Evolutionary conservation across 805 yeast species (phyloP), one percentile per base, ranked within the genome.

Genomic region (Sungouiella thailandica): DNA sequence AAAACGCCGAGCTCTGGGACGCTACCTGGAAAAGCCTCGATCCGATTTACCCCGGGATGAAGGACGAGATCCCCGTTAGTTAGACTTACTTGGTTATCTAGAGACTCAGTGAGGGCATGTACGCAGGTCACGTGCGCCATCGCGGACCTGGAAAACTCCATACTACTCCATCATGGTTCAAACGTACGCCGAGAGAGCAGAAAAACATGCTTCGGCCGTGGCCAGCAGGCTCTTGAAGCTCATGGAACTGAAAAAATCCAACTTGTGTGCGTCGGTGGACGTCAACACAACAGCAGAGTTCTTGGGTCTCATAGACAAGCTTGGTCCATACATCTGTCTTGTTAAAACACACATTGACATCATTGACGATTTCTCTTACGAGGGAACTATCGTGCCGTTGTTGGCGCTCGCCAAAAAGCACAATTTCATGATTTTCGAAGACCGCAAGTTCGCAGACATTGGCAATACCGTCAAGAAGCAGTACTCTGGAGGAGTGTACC

Each of bases 391-490:
- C 18, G 60, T 60, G 5, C 97, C 97, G 1, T 65, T 93, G 42
- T 60, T 81, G 39, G 76, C 55, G 34, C 67, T 93, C 20, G 76
- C 96, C 14, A 65, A 76, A 48, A 87, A 88, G 53, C 90, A 89
- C 65, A 77, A 83, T 44, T 93, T 93, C 53, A 64, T 93, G 70
- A 82, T 93, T 46, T 93, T 93, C 55, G 99, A 93, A 64, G 99
- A 93, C 63, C 75, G 99, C 44, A 93, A 93, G 64, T 93, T 93
- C 61, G 98, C 99, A 16, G 99, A 93, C 60, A 93, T 93, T 49
- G 99, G 99, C 12, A 87, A 89, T 54, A 93, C 98, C 1, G 98
- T 93, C 35, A 89, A 90, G 63, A 75, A 86, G 28, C 98, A 93
- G 61, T 93, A 90, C 60, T 68, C 83, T 20, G 86, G 94, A 24